A percentile compares a stretch with the other conserved stretches of the same genome.
Conservation (phyloP, 352 stramenopile species). For the Phytophthora pistaciae region DNA sequence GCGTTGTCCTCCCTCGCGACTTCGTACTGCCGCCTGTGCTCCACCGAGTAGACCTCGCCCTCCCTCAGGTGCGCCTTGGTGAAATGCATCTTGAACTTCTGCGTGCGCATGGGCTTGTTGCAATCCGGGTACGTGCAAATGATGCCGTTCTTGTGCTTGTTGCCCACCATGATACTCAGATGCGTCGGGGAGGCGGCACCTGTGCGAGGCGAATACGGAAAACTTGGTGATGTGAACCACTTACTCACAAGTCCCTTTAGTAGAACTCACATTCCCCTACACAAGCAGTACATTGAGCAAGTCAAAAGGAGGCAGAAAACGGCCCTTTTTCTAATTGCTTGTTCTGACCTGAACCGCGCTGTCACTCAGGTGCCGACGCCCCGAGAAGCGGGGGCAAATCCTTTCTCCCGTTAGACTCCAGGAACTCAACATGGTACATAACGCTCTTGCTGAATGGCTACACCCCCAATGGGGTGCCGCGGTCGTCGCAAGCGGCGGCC, state of each 20-base stretch:
- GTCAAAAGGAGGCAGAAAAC: background rate
- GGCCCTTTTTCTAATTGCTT: slow-evolving; percentile 8
- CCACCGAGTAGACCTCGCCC: slow-evolving; percentile 80
- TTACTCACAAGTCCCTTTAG: slow-evolving; percentile 22
- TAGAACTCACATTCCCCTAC: slow-evolving; percentile 17
- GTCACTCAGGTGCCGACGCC: background rate
- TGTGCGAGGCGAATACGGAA: background rate
- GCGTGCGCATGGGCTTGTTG: slow-evolving; percentile 87
- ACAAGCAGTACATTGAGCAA: slow-evolving; percentile 12
- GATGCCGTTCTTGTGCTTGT: slow-evolving; percentile 92
- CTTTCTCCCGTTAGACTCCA: slow-evolving; percentile 26
- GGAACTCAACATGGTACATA: slow-evolving; percentile 29
- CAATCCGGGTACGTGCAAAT: slow-evolving; percentile 84
- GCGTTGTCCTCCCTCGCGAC: slow-evolving; percentile 70
- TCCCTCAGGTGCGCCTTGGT: slow-evolving; percentile 78
- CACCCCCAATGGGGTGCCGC: background rate
- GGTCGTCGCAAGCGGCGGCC: background rate
- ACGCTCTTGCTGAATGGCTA: slow-evolving; percentile 11
- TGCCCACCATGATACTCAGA: slow-evolving; percentile 64
- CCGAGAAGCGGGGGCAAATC: slow-evolving; percentile 31
- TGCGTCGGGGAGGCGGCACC: background rate
- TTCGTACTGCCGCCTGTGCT: slow-evolving; percentile 82
- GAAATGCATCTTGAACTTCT: slow-evolving; percentile 91
- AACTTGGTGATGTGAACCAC: slow-evolving; percentile 2
- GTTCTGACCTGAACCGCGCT: slow-evolving; percentile 18